Evolutionary conservation across 352 stramenopile species (phyloP), one percentile per base, ranked within the genome.

Genomic region (Pythium graminicola): DNA sequence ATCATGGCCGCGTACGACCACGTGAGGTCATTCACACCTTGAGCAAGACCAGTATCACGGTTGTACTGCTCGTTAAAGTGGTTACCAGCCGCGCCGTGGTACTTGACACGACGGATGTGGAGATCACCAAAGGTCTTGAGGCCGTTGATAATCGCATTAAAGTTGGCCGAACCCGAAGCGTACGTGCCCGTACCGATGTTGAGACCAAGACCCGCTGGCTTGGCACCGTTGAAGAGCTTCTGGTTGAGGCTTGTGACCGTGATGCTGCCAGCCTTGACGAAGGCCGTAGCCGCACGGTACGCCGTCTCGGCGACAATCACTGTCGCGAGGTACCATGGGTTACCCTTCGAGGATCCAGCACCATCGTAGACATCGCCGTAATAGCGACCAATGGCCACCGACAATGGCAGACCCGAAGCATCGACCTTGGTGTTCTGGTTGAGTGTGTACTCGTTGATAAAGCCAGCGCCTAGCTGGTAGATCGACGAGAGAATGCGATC

Each of bases 31-130:
- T 60, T 68, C 49, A 68, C 60, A 42, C 61, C 61, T 41, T 65
- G 61, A 19, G 43, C 14, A 6, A 40, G 5, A 16, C 61, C 61
- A 47, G 61, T 59, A 35, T 64, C 42, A 55, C 61, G 61, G 55
- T 69, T 69, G 61, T 53, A 69, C 61, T 69, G 61, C 56, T 65
- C 61, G 33, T 69, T 69, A 27, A 68, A 57, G 56, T 69, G 61
- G 51, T 43, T 59, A 36, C 41, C 28, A 5, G 38, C 36, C 0
- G 55, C 50, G 40, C 55, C 55, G 55, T 68, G 55, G 61, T 52
- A 64, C 50, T 64, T 64, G 50, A 61, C 47, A 22, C 55, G 55
- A 42, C 60, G 54, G 14, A 63, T 48, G 60, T 63, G 54, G 40
- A 53, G 57, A 50, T 67, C 60, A 14, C 53, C 53, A 39, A 62